Evolutionary conservation across 202 grass and related monocot species (phyloP).

Genomic region (Zizania palustris): DNA sequence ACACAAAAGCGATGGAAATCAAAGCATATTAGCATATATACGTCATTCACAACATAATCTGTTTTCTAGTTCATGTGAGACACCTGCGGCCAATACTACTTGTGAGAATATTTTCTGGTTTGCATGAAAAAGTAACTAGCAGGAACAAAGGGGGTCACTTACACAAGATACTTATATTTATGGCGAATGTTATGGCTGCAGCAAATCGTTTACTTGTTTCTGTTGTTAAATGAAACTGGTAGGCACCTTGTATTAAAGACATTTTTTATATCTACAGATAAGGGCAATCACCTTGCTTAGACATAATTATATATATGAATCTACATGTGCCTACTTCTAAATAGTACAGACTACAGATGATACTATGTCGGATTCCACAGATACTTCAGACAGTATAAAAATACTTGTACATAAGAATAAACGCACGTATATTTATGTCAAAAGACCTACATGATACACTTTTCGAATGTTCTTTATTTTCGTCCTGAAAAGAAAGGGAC

Average conservation of each 20-base stretch:
- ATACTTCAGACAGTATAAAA: background rate
- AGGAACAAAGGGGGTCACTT: no score
- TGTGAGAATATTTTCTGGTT: no score
- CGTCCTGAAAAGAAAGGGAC: constrained; percentile 24
- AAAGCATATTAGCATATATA: background rate
- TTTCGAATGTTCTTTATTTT: constrained; percentile 6
- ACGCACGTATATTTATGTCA: background rate
- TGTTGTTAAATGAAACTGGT: no score
- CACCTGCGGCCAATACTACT: background rate
- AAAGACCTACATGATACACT: background rate
- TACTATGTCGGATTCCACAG: background rate
- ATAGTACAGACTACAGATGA: no score
- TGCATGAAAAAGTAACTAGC: no score
- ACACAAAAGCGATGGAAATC: background rate
- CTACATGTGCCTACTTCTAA: background rate
- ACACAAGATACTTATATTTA: no score
- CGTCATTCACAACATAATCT: background rate
- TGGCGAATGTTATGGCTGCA: no score
- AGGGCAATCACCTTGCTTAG: background rate
- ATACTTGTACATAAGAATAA: background rate
- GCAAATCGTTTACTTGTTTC: no score
- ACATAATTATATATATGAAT: background rate
- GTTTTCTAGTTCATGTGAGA: background rate
- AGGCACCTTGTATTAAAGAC: no score
- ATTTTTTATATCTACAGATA: background rate